Base-by-base conservation (phyloP, 2,329 filamentous ascomycete genomes). In the Cadophora sp. region DNA sequence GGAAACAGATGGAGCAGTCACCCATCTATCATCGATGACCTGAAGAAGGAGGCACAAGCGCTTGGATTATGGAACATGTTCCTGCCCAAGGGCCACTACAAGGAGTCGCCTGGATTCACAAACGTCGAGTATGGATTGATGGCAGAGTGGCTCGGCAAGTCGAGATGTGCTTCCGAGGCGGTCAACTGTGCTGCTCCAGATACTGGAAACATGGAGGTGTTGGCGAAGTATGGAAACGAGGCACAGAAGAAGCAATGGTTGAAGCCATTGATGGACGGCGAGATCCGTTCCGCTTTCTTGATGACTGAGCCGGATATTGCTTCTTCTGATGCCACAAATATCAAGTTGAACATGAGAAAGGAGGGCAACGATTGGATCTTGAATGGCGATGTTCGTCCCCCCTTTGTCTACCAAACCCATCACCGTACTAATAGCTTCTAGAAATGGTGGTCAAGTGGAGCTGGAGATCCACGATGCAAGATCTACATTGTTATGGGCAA, bases 381-480 rank as follows among this genome's bases (percentile, higher is more conserved):
- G 63, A 97, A 98, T 77, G 96, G 96, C 66, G 87, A 89, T 74
- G 91, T 93, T 81, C 67, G 85, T 79, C 22, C 4, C n/a, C 27
- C 4, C 20, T 11, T 8, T 16, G 13, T 48, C 14, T 27, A 9
- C 8, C 30, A 22, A 20, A 39, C 4, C 0, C 22, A 13, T 0
- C 47, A n/a, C 24, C 39, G 48, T 51, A 69, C 73, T 77, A 73
- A 74, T 33, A 53, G 36, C 5, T 66, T 65, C 59, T 75, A 95
- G 88, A 99, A 99, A 93, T 99, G 96, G 96, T 99, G 96, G 96
- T 97, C 93, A 33, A 97, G 93, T 71, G 96, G 96, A 72, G 94
- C 94, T 20, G 96, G 96, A 66, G 96, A 99, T 81, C 91, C 91
- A 66, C 88, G 95, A 74, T 99, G 96, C 85, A 86, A 91, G 80